A percentile compares a stretch with the other conserved stretches of the same genome.
Evolutionary conservation across 1,139 yeast species (phyloP).

Genomic region (Candida frijolesensis): DNA sequence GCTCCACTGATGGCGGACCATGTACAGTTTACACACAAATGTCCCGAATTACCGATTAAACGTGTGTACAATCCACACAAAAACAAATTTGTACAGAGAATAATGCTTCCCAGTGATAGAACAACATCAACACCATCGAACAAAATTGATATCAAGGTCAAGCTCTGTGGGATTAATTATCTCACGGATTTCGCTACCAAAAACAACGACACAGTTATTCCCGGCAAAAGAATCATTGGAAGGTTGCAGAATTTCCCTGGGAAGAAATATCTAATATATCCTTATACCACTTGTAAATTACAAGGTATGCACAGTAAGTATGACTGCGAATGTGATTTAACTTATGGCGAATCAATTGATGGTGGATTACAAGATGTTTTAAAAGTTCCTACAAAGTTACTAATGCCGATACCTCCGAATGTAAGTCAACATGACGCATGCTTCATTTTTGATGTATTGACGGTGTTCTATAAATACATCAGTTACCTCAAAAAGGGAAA

Average conservation of each 20-base stretch:
- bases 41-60: constrained; percentile 26
- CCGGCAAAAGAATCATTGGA: constrained; percentile 17
- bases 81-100: constrained; percentile 26
- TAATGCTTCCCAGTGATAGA: constrained; percentile 31
- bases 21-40: neutral
- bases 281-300: constrained; percentile 27
- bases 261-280: constrained; percentile 36
- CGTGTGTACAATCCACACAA: constrained; percentile 29
- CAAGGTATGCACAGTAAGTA: constrained; percentile 10
- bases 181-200: constrained; percentile 22
- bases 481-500: constrained; percentile 16
- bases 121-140: constrained; percentile 14
- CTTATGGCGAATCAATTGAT: constrained; percentile 39
- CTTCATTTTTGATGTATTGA: constrained; percentile 35
- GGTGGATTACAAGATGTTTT: constrained; percentile 47
- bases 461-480: constrained; percentile 35
- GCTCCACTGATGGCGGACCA: neutral
- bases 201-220: constrained; percentile 2
- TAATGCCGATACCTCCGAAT: constrained; percentile 31
- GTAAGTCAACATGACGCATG: constrained; percentile 43
- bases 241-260: constrained; percentile 9
- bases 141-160: constrained; percentile 33
- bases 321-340: constrained; percentile 26
- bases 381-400: constrained; percentile 29
- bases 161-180: constrained; percentile 33